A percentile compares a stretch with the other conserved stretches of the same genome.
Conservation (phyloP, 192 early-diverging fungal genomes). For the Backusella mclennaniae region DNA sequence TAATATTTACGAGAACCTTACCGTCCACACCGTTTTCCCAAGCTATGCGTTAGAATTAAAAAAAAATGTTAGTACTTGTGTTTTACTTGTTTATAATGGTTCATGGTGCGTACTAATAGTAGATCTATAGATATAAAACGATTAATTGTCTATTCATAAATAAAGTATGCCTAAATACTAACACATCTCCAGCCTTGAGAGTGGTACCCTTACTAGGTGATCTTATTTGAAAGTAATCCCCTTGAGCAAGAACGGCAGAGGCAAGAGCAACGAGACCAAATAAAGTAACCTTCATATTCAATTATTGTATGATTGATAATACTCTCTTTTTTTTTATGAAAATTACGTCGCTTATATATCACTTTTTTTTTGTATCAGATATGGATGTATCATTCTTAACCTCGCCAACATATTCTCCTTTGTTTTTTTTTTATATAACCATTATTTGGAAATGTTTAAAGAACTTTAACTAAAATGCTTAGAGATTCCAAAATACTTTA, state of each 20-base stretch:
- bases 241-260: not conserved
- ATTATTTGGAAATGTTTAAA: not conserved
- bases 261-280: conserved; percentile 2
- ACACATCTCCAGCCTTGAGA: not conserved
- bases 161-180: not conserved
- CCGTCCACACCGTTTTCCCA: not conserved
- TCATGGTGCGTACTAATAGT: not conserved
- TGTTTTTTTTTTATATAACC: not conserved
- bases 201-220: not conserved
- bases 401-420: not conserved
- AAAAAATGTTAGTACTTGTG: not conserved
- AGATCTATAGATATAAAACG: not conserved
- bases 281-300: not conserved
- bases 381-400: not conserved
- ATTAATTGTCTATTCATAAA: not conserved
- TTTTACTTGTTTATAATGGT: not conserved
- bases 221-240: not conserved
- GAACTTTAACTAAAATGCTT: not conserved
- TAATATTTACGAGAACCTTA: not conserved
- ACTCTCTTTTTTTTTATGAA: not conserved
- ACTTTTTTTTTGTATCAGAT: not conserved
- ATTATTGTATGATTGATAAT: too few relatives aligned
- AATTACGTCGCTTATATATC: not conserved
- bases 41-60: not conserved
- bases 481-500: not conserved